Evolutionary conservation across 768 basidiomycete genomes (phyloP), one percentile per base, ranked within the genome.

Genomic region (Trametes cingulata): DNA sequence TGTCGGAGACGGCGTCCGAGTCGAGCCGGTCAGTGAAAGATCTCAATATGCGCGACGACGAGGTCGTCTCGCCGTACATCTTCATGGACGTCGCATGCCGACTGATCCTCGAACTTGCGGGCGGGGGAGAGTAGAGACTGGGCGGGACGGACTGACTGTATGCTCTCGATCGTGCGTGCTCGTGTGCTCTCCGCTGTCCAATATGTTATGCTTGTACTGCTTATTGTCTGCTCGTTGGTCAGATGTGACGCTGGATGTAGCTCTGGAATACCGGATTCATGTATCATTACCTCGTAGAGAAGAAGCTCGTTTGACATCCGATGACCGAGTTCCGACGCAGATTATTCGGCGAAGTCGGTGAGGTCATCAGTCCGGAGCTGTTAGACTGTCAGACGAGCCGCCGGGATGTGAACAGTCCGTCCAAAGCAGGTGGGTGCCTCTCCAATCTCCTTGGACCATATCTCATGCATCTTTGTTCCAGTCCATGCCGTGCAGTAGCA

Each of bases 51-150:
- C 61, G 70, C 19, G 77, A 88, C 53, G 87, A 90, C 67, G 87
- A 86, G 55, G 80, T 91, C 19, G 81, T 90, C 24, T 87, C 86
- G 52, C 97, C 97, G 12, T 98, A 93, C 74, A 85, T 97, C 61
- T 99, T 99, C 74, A 90, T 98, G 84, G 96, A 99, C 73, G 87
- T 95, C 29, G 93, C 97, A 6, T 97, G 94, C 72, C 79, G 88
- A 65, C 80, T 98, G 68, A 98, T 98, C 67, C 82, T 97, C 48
- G 95, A 98, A 77, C 80, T 98, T 65, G 96, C 95, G 24, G 91
- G 91, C 57, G 83, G 82, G 54, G 78, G 80, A 37, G 80, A 70
- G 56, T 65, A 61, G 66, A 39, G 13, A 45, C 33, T 17, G n/a
- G 1, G 51, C 22, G 61, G 24, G 13, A 19, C 33, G 14, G 13